Percentiles rank a stretch among this genome's conserved stretches.
phyloP scores from a whole-genome alignment of 345 rosid genomes.

The Cardiospermum halicacabum region DNA sequence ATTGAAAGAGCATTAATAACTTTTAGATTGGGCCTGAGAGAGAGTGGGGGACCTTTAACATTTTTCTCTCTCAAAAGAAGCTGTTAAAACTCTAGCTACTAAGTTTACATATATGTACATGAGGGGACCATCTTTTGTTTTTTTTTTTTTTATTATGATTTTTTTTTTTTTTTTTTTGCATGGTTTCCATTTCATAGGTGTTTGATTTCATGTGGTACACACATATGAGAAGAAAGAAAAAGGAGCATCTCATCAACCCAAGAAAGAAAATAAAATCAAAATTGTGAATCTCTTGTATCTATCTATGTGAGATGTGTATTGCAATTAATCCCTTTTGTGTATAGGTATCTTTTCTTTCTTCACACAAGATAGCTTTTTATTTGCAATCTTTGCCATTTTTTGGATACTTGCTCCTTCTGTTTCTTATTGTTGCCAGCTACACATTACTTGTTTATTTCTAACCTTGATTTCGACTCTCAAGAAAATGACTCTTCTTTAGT shows the following conservation, averaged over 20 bases:
- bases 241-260: slow-evolving; percentile 9
- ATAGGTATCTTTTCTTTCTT: slow-evolving; percentile 25
- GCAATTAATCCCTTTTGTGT: slow-evolving; percentile 21
- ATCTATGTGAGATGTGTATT: slow-evolving; percentile 12
- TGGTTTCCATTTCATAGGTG: slow-evolving; percentile 22
- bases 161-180: neutral
- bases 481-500: slow-evolving; percentile 25
- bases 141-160: neutral
- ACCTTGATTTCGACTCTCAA: slow-evolving; percentile 20
- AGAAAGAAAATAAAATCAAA: neutral
- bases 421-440: slow-evolving; percentile 39
- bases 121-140: slow-evolving; percentile 33
- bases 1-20: slow-evolving; percentile 37
- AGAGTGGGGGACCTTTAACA: slow-evolving; percentile 31
- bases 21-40: slow-evolving; percentile 33
- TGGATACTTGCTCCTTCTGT: slow-evolving; percentile 25
- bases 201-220: slow-evolving; percentile 16
- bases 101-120: too few species aligned
- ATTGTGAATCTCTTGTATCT: slow-evolving; percentile 8
- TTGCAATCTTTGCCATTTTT: slow-evolving; percentile 28
- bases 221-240: slow-evolving; percentile 1
- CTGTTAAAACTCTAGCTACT: slow-evolving; percentile 17
- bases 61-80: slow-evolving; percentile 10
- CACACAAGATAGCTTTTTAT: slow-evolving; percentile 18
- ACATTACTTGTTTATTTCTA: slow-evolving; percentile 9